Evolutionary conservation across 2,329 filamentous ascomycete genomes (phyloP), one percentile per base, ranked within the genome.

Genomic region (Didymella sp.): DNA sequence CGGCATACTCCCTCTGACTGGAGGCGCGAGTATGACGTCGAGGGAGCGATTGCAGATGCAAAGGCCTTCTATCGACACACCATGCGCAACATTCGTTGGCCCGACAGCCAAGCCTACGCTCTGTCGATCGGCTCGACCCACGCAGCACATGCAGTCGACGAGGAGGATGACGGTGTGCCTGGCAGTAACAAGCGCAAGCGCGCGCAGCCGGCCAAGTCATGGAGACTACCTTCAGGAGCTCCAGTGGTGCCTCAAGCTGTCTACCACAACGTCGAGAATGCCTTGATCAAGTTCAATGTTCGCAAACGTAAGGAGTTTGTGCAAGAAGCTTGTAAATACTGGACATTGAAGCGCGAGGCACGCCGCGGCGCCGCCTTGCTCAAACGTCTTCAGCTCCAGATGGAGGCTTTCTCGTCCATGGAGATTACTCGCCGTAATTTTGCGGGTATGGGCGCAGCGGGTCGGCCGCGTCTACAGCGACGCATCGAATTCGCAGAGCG

Each of bases 361-460:
- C 87, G 95, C 30, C 85, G 95, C 56, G 95, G 95, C 43, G 95
- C 95, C 27, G 92, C 95, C 4, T 82, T 99, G 52, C 84, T 99
- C 58, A 98, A 98, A 78, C 87, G 95, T 31, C 82, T 99, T 19
- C 95, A 99, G 74, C 80, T 98, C 55, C 93, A 97, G 75, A 90
- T 97, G 84, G 94, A 98, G 76, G 91, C 92, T 0, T 99, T 98
- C 76, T 94, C 94, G 6, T 96, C 92, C 0, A 96, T 97, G 89
- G 95, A 99, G 77, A 88, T 99, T 63, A 97, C 95, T 2, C 86
- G 95, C 49, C 89, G 95, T 57, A 94, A 98, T 76, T 99, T 97
- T 76, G 90, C 90, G n/a, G 89, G 90, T 33, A 96, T 98, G 91
- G 95, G 95, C 6, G 87, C 90, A 37, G 88, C 87, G 43, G 95